Percentiles rank a stretch among this genome's conserved stretches.
Conservation (phyloP, 305 asterid genomes). For the Plantago coronopus region DNA sequence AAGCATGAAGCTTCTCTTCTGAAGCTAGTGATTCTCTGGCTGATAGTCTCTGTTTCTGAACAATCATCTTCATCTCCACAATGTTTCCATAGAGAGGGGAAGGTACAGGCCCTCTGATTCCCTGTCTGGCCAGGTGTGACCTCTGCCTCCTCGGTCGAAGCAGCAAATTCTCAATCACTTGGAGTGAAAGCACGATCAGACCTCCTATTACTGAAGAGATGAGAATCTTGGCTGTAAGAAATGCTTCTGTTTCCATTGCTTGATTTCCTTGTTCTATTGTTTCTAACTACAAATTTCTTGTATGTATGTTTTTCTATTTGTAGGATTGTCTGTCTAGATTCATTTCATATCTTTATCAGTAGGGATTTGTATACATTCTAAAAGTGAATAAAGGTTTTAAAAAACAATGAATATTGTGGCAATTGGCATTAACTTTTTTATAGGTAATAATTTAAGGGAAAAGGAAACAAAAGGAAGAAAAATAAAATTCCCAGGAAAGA, state of each 20-base stretch:
- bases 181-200: constrained; percentile 17
- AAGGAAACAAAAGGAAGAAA: too few species aligned
- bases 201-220: constrained; percentile 30
- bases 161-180: constrained; percentile 21
- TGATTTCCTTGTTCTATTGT: neutral
- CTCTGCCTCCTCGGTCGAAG: constrained; percentile 39
- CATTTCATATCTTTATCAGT: too few species aligned
- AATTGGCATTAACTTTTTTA: too few species aligned
- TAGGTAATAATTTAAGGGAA: too few species aligned
- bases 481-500: too few species aligned
- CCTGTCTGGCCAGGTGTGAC: constrained; percentile 45
- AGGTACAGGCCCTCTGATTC: constrained; percentile 56
- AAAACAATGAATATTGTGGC: too few species aligned
- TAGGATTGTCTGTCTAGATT: too few species aligned
- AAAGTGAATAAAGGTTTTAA: too few species aligned
- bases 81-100: constrained; percentile 53
- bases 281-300: neutral
- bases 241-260: constrained; percentile 18
- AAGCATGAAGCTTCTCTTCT: constrained; percentile 32
- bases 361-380: too few species aligned
- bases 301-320: neutral
- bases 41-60: constrained; percentile 21
- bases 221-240: constrained; percentile 23
- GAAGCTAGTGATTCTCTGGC: constrained; percentile 3
- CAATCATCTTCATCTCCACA: constrained; percentile 42